Evolutionary conservation across 495 filamentous ascomycete species (phyloP), one percentile per base, ranked within the genome.

Genomic region (Aspergillus saccharolyticus): DNA sequence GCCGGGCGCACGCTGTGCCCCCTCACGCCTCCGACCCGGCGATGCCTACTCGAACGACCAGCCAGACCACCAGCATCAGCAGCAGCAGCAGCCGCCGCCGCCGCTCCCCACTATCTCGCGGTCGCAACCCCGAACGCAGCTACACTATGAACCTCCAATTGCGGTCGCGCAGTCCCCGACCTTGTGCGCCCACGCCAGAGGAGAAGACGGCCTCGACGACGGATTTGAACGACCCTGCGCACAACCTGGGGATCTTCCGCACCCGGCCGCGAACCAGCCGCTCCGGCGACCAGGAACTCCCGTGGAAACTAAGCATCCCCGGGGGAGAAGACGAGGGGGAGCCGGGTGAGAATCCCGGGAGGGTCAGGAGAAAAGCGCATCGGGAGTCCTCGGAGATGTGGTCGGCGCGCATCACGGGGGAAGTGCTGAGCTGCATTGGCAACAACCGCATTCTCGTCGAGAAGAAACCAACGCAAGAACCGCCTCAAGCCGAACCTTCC

Each of bases 291-390:
- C 70, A 72, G 46, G 66, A 70, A 44, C 50, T 57, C 16, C 70
- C 67, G 8, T 70, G 66, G 60, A 66, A 63, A 39, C 56, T 70
- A 47, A 67, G 53, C n/a, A 58, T 72, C 22, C 70, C 70, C 0
- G 63, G 63, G 3, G 66, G 60, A 16, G 18, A 44, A n/a, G 60
- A 63, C 25, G 57, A 59, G n/a, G n/a, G n/a, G n/a, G n/a, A n/a
- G 3, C 19, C 1, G 6, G 48, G 12, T 18, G 17, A 25, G 54
- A 53, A 10, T 39, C 47, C 12, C 7, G 2, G 8, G 43, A 20
- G 10, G n/a, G n/a, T n/a, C n/a, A 9, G 21, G 12, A 17, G 5
- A 46, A 20, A 22, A 46, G 44, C 4, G 33, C 33, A 39, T 5
- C 33, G 10, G 5, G 4, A 39, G 2, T 39, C 33, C 33, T 6